Conservation (phyloP, 331 rosid genomes). For the Malus hybrid region DNA sequence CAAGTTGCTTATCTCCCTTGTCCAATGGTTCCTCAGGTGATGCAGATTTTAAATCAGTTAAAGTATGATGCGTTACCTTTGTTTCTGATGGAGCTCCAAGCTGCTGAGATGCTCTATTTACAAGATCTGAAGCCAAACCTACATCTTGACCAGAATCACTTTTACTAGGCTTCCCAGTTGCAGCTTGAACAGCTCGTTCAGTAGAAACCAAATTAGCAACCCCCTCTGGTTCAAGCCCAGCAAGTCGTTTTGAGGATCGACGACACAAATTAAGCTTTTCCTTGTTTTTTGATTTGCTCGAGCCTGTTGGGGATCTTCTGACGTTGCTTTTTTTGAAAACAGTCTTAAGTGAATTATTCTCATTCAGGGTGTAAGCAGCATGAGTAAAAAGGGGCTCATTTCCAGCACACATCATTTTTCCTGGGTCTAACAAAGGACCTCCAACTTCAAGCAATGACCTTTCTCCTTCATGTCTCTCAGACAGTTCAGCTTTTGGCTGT, state of each 20-base stretch:
- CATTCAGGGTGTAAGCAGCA: conserved; percentile 22
- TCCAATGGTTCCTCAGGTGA: conserved; percentile 8
- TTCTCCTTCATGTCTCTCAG: background rate
- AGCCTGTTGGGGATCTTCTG: conserved; percentile 14
- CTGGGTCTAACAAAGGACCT: background rate
- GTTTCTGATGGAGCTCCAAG: conserved; percentile 10
- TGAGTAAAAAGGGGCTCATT: conserved; percentile 14
- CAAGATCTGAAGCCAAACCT: conserved; percentile 16
- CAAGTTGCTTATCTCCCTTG: conserved; percentile 6
- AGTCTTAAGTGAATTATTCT: conserved; percentile 10
- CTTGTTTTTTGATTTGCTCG: conserved; percentile 32
- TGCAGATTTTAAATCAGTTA: conserved; percentile 18
- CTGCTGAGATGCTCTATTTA: conserved; percentile 19
- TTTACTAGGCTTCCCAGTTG: conserved; percentile 29
- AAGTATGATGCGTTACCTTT: background rate
- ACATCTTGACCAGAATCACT: conserved; percentile 23
- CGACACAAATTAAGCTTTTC: conserved; percentile 34
- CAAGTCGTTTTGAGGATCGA: conserved; percentile 67
- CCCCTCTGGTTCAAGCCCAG: conserved; percentile 67
- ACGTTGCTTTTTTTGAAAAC: conserved; percentile 17
- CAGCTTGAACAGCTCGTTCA: conserved; percentile 50
- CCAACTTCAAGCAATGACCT: background rate
- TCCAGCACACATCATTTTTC: conserved; percentile 7
- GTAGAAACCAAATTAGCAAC: conserved; percentile 22
- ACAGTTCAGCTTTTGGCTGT: conserved; percentile 15